A percentile compares a stretch with the other conserved stretches of the same genome.
These are phyloP conservation scores for Colletotrichum aenigma DNA, from an alignment of 2,329 filamentous ascomycete species.

Conservation along the genomic window DNA sequence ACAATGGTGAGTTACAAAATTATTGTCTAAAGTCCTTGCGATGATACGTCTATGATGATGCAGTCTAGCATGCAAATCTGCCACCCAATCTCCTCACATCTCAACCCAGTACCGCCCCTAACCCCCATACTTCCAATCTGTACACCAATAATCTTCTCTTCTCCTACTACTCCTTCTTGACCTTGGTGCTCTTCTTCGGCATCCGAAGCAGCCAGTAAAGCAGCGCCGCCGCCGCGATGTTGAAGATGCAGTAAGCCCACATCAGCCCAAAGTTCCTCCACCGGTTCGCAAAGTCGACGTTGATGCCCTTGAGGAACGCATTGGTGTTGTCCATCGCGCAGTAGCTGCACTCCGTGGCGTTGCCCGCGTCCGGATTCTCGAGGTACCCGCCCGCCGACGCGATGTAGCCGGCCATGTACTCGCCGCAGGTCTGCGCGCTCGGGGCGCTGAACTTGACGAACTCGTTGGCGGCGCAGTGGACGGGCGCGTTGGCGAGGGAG, in stretches of 20 bases:
- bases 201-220: conserved; percentile 51
- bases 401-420: conserved; percentile 14
- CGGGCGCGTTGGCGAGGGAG: conserved; percentile 22
- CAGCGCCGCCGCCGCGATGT: conserved; percentile 47
- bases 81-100: not conserved
- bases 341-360: conserved; percentile 47
- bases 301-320: conserved; percentile 37
- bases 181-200: conserved; percentile 21
- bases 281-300: conserved; percentile 49
- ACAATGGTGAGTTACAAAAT: not conserved
- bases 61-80: not conserved
- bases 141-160: too few relatives aligned
- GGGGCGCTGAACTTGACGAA: conserved; percentile 12
- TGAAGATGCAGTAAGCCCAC: conserved; percentile 56
- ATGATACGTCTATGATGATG: not conserved
- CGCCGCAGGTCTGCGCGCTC: conserved; percentile 10
- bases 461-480: conserved; percentile 19
- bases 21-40: not conserved
- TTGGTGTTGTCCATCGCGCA: conserved; percentile 41
- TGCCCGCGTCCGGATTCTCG: conserved; percentile 26
- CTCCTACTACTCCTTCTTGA: not conserved
- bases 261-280: conserved; percentile 62
- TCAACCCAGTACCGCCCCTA: not conserved
- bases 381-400: conserved; percentile 14
- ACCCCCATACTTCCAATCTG: not conserved